Base-by-base conservation (phyloP, 2,329 filamentous ascomycete species). In the Cercospora janseana region DNA sequence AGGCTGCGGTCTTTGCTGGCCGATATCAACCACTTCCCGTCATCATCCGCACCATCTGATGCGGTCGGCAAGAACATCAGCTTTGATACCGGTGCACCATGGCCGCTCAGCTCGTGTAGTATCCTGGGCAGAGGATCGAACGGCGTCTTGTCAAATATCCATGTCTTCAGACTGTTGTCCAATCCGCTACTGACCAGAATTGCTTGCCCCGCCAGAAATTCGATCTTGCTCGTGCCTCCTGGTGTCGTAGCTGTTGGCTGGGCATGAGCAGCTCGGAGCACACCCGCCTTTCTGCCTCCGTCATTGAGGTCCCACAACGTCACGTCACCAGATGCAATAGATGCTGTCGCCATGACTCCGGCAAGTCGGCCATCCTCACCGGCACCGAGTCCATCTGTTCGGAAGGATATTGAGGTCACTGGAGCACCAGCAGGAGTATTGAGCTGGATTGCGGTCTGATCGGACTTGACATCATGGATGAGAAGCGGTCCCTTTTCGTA, bases 241-340 rank as follows among this genome's bases (percentile, higher is more conserved):
- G 82, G 78, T 4, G 87, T 82, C 3, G 86, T 84, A 57, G 89
- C 86, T 4, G 63, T 61, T 4, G 87, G 85, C 4, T 87, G 85
- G 59, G 90, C 88, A 68, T 98, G 93, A 0, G 92, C 93, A 48
- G 88, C 87, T 60, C 91, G 83, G 27, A 98, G 76, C 9, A 95
- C 81, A 40, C 93, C 91, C 72, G 87, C 88, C 49, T 95, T 84
- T 60, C 88, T 83, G 4, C 90, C 90, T 12, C 90, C 90, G 28
- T 86, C 79, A 66, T 96, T 96, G 49, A 98, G 76, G 68, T 98
- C 93, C 93, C 93, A 98, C 57, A 98, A 86, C 0, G 88, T 95
- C 35, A 98, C 81, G 68, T 98, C 93, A 26, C 93, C 92, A 54
- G 81, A 91, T 3, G 80, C 77, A 20, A 77, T 75, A 16, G 88